A percentile compares a stretch with the other conserved stretches of the same genome.
phyloP scores from a whole-genome alignment of 2,329 filamentous ascomycete genomes.

The Penicillium sp. region DNA sequence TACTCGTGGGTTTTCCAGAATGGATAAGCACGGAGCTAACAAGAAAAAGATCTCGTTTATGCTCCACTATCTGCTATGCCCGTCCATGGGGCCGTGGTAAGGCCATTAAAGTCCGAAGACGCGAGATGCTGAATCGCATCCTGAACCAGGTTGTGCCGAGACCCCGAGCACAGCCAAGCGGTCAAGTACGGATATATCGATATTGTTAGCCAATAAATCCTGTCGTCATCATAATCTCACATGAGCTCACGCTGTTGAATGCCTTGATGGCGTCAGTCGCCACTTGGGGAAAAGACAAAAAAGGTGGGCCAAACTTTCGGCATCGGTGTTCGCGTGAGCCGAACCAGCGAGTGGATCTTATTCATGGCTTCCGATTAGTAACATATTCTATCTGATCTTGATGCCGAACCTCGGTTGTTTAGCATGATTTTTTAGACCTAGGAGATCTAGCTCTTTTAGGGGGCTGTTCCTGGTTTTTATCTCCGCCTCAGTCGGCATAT shows the following conservation, averaged over 20 bases:
- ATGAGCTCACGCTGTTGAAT: background rate
- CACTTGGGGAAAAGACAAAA: background rate
- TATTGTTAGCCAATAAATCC: background rate
- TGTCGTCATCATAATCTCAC: background rate
- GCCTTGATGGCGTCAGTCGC: constrained; percentile 3
- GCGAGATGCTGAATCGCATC: background rate
- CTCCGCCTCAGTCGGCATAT: background rate
- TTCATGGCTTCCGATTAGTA: background rate
- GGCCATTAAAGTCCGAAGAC: constrained; percentile 5
- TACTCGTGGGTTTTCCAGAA: constrained; percentile 2
- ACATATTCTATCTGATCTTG: background rate
- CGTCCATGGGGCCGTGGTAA: background rate
- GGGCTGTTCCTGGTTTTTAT: background rate
- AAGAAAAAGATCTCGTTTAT: background rate
- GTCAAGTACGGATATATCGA: background rate
- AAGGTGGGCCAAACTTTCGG: background rate
- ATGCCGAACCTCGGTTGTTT: background rate
- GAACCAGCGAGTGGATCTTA: constrained; percentile 6
- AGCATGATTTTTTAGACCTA: background rate
- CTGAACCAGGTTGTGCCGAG: constrained; percentile 1
- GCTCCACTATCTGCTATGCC: constrained; percentile 2
- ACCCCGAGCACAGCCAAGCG: background rate
- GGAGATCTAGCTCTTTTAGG: background rate
- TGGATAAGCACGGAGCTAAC: constrained; percentile 5
- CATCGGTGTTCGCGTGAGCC: constrained; percentile 8